A percentile compares a stretch with the other conserved stretches of the same genome.
phyloP scores from a whole-genome alignment of 2,329 filamentous ascomycete genomes.

The Phaeosphaeriaceae sp. region DNA sequence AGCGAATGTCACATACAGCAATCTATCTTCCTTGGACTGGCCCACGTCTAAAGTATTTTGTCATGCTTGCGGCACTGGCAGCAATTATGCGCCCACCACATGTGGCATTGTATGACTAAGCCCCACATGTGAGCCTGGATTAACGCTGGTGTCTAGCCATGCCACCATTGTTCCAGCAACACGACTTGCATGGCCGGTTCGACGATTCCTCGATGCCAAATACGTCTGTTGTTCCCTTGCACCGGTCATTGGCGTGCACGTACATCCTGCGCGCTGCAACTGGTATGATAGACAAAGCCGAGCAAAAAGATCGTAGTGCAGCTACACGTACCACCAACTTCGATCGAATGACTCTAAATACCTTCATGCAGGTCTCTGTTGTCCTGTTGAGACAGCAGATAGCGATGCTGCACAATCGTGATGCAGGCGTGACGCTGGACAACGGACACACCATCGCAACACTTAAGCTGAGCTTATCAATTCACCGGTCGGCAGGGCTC shows the following conservation, averaged over 20 bases:
- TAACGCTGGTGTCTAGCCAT: no score
- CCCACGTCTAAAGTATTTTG: neutral
- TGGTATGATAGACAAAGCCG: no score
- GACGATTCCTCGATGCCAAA: no score
- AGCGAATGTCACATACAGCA: neutral
- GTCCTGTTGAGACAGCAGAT: neutral
- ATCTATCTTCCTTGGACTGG: neutral
- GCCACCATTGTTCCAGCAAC: neutral
- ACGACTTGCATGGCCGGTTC: neutral
- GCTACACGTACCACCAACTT: no score
- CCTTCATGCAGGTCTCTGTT: neutral
- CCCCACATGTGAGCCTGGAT: neutral
- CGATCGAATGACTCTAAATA: neutral
- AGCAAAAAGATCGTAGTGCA: no score
- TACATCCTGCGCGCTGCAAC: no score
- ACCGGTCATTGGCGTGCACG: no score
- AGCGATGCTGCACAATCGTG: neutral
- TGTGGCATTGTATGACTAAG: neutral
- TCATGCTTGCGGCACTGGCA: neutral
- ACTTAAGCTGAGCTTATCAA: constrained; percentile 3
- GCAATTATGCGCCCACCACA: neutral
- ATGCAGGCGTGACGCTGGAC: neutral
- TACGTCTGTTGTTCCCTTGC: no score
- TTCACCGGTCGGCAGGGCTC: constrained; percentile 1
- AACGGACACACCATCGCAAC: neutral